phyloP scores from a whole-genome alignment of 129 eudicot species.

The Silybum marianum region DNA sequence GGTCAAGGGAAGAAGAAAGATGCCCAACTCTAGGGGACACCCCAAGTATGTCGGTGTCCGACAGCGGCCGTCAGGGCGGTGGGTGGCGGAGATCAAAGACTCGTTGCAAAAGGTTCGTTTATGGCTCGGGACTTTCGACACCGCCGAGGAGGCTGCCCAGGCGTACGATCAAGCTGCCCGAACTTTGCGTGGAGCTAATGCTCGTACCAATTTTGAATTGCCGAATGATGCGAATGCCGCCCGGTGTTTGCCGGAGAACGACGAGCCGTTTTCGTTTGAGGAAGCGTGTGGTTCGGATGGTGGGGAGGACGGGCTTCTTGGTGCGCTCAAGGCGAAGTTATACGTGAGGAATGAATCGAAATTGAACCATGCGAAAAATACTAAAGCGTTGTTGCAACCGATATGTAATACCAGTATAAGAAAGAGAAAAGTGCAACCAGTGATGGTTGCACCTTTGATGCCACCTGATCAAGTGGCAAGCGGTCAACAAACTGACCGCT shows the following conservation, averaged over 20 bases:
- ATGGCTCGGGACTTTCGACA: conserved; percentile 49
- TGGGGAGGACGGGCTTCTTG: conserved; percentile 38
- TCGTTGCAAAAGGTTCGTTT: conserved; percentile 46
- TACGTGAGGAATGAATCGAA: neutral
- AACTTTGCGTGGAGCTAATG: conserved; percentile 37
- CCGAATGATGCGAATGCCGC: conserved; percentile 3
- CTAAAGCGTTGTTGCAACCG: conserved; percentile 4
- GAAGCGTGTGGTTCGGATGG: conserved; percentile 39
- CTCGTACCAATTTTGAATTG: conserved; percentile 46
- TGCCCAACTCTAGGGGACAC: conserved; percentile 45
- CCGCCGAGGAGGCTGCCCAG: conserved; percentile 46
- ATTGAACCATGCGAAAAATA: conserved; percentile 2
- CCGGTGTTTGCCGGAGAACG: conserved; percentile 26
- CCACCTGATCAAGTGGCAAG: conserved; percentile 17
- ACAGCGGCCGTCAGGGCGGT: conserved; percentile 46
- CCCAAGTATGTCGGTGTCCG: conserved; percentile 42
- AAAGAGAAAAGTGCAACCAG: conserved; percentile 24
- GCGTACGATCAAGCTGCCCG: conserved; percentile 48
- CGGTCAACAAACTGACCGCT: neutral
- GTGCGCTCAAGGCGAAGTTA: conserved; percentile 43
- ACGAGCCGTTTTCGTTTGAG: conserved; percentile 43
- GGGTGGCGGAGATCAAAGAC: conserved; percentile 53
- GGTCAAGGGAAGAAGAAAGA: conserved; percentile 40
- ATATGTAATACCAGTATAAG: conserved; percentile 7
- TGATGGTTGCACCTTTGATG: conserved; percentile 6